A percentile compares a stretch with the other conserved stretches of the same genome.
Conservation (phyloP, 2,329 filamentous ascomycete genomes). For the Microdochium trichocladiopsis region DNA sequence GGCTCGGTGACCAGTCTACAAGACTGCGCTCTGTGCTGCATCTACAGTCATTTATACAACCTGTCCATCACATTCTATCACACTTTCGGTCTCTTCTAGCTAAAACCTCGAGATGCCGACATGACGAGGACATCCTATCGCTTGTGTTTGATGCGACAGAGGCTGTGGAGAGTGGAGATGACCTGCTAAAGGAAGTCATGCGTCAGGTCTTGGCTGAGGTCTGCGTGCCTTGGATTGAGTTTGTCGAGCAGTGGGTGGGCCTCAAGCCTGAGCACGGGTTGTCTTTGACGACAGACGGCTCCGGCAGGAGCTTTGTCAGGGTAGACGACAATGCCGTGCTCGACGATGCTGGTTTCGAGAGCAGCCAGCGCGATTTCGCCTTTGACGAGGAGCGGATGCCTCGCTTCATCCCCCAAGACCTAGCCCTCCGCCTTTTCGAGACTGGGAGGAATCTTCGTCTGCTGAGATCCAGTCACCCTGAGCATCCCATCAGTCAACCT, state of each 20-base stretch:
- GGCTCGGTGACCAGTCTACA: conserved; percentile 35
- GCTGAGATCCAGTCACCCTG: conserved; percentile 61
- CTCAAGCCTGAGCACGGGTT: conserved; percentile 51
- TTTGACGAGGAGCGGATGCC: conserved; percentile 62
- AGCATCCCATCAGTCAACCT: conserved; percentile 58
- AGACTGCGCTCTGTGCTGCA: conserved; percentile 41
- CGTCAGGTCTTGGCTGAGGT: conserved; percentile 59
- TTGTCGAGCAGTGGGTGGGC: conserved; percentile 70
- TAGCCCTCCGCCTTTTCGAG: conserved; percentile 69
- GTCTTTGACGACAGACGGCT: conserved; percentile 40
- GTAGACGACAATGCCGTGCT: conserved; percentile 45
- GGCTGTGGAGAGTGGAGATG: conserved; percentile 55
- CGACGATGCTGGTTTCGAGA: conserved; percentile 52
- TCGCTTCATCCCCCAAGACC: conserved; percentile 62
- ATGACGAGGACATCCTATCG: conserved; percentile 56
- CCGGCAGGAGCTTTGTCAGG: conserved; percentile 52
- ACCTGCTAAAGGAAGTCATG: conserved; percentile 55
- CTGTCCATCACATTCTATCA: conserved; percentile 38
- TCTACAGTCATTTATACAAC: conserved; percentile 41
- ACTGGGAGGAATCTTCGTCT: conserved; percentile 71
- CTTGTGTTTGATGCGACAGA: conserved; percentile 55
- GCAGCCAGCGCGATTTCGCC: conserved; percentile 51
- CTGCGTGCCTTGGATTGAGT: conserved; percentile 58
- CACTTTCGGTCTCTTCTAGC: conserved; percentile 45
- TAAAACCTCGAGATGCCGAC: conserved; percentile 33